Base-by-base conservation (phyloP, 2,329 filamentous ascomycete species). In the Sordariomycetes sp. region DNA sequence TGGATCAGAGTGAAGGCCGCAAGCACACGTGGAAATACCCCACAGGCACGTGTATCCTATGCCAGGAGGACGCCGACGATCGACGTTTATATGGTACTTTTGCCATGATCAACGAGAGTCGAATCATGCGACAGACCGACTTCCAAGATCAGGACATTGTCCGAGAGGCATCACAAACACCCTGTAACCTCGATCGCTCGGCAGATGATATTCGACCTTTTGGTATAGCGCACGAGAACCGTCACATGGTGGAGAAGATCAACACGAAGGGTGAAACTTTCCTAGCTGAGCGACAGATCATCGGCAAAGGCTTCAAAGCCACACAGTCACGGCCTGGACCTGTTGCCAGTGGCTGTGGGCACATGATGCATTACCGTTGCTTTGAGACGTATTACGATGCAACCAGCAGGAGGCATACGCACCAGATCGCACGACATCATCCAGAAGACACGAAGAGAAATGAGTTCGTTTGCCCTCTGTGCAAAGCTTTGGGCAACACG, bases 321-420 rank as follows among this genome's bases (percentile, higher is more conserved):
- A 66, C 71, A 8, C 68, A 77, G 26, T 77, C 77, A 21, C 68
- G 72, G 19, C 67, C 74, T 14, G 92, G 88, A 0, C 84, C 90
- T 1, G 82, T 96, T 2, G 85, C 88, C 9, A 85, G 84, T 23
- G 86, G 90, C 8, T 98, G 92, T 57, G 92, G 92, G 3, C 92
- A 98, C 55, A 93, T 98, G 50, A 98, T 98, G 92, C 92, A 98
- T 56, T 96, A 85, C 54, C 79, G 75, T 45, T 98, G 92, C 59
- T 98, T 98, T 52, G 87, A 95, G 49, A 75, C 83, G 26, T 98
- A 96, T 51, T 82, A 86, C 43, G 76, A 84, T 30, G 86, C 90
- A 4, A 94, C 86, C 1, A 70, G 80, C 34, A 74, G 88, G 39
- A 76, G 92, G 25, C 93, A 98, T 52, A 75, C 75, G 15, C 86